Evolutionary conservation across 148 eudicot genomes (phyloP).

Genomic region (Rhododendron molle): DNA sequence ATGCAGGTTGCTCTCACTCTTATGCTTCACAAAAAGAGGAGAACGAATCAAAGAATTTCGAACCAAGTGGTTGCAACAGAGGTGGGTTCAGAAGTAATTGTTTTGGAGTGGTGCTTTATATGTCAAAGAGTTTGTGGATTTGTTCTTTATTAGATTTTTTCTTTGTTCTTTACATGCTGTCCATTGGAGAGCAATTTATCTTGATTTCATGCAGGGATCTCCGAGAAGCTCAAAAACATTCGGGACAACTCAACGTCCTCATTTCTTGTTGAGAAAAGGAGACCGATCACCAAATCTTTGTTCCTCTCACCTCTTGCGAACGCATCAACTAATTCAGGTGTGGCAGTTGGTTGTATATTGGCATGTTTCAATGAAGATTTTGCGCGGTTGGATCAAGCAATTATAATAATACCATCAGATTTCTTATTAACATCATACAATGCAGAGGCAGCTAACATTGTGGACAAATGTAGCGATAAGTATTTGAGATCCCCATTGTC

Average conservation of each 20-base stretch:
- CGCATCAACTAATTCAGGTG: conserved; percentile 22
- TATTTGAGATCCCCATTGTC: conserved; percentile 18
- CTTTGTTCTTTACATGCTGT: not conserved
- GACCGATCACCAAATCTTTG: conserved; percentile 11
- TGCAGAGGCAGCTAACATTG: conserved; percentile 31
- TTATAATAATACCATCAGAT: not conserved
- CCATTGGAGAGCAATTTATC: not conserved
- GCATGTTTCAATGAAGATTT: not conserved
- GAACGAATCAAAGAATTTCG: conserved; percentile 13
- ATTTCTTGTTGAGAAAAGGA: conserved; percentile 12
- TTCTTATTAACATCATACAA: not conserved
- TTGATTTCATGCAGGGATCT: conserved; percentile 26
- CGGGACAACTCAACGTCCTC: conserved; percentile 20
- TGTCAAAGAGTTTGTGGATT: not conserved
- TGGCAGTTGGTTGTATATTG: not conserved
- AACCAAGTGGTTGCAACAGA: conserved; percentile 21
- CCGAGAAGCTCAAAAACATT: conserved; percentile 6
- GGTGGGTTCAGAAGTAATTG: conserved; percentile 29
- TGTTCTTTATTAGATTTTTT: not conserved
- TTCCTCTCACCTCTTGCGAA: conserved; percentile 21
- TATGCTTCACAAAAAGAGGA: conserved; percentile 21
- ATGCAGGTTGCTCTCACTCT: conserved; percentile 22
- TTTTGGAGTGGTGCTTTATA: not conserved
- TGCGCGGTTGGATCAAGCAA: not conserved
- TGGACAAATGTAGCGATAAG: conserved; percentile 6